phyloP scores from a whole-genome alignment of 2,329 filamentous ascomycete species.

The Whalleya microplaca region DNA sequence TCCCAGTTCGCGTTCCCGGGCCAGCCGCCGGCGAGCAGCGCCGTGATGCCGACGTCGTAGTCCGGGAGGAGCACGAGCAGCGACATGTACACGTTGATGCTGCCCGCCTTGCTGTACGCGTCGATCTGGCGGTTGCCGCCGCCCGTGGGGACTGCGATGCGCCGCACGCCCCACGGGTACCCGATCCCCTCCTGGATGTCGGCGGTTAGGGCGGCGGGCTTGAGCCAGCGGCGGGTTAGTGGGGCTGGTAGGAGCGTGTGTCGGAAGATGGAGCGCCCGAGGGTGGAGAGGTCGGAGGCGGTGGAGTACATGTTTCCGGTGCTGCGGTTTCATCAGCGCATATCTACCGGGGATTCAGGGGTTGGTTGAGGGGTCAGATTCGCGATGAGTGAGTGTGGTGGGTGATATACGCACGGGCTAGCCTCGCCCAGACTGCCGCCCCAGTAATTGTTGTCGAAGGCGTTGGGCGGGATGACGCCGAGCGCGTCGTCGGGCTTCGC shows the following conservation, averaged over 20 bases:
- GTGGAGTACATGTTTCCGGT: conserved; percentile 51
- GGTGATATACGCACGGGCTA: conserved; percentile 42
- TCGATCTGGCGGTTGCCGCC: conserved; percentile 33
- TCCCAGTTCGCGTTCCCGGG: conserved; percentile 37
- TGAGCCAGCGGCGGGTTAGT: conserved; percentile 49
- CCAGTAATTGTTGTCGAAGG: conserved; percentile 33
- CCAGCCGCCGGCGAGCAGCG: conserved; percentile 33
- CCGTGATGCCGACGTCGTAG: conserved; percentile 34
- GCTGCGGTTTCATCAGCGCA: no score
- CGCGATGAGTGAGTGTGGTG: no score
- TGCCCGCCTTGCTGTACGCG: conserved; percentile 36
- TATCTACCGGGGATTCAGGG: conserved; percentile 1
- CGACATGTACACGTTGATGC: conserved; percentile 35
- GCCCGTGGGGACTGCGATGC: conserved; percentile 30
- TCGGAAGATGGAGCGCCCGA: conserved; percentile 49
- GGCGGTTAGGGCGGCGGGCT: conserved; percentile 43
- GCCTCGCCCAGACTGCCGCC: conserved; percentile 43
- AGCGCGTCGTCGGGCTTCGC: conserved; percentile 20
- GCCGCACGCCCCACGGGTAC: conserved; percentile 49
- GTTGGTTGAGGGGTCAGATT: no score
- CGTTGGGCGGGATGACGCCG: conserved; percentile 29
- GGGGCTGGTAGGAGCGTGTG: conserved; percentile 40
- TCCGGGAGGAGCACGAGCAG: conserved; percentile 34
- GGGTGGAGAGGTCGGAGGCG: conserved; percentile 43
- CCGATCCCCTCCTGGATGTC: conserved; percentile 43